phyloP scores from a whole-genome alignment of 805 yeast species.

The Lipomyces starkeyi region DNA sequence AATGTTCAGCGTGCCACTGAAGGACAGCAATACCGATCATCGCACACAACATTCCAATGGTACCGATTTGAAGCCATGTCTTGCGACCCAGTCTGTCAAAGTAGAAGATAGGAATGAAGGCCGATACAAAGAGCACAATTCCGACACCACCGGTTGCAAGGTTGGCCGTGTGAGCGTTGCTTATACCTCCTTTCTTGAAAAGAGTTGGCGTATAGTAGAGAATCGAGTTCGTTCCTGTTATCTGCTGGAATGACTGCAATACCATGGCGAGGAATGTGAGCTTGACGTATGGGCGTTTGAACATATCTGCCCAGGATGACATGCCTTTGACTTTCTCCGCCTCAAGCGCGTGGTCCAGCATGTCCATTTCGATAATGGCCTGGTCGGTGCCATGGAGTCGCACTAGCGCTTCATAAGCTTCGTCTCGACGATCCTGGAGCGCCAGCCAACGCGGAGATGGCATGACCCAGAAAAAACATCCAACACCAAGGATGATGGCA shows the following conservation, averaged over 20 bases:
- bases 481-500: conserved; percentile 53
- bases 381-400: conserved; percentile 8
- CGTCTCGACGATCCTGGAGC: conserved; percentile 59
- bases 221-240: conserved; percentile 54
- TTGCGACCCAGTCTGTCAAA: conserved; percentile 72
- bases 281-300: conserved; percentile 16
- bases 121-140: background rate
- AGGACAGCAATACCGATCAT: background rate
- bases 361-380: conserved; percentile 3
- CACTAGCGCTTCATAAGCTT: conserved; percentile 50
- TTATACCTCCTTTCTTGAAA: conserved; percentile 57
- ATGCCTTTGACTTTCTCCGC: background rate
- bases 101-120: conserved; percentile 57
- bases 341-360: background rate
- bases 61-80: conserved; percentile 53
- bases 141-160: conserved; percentile 53
- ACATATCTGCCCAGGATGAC: conserved; percentile 16
- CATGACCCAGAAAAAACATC: conserved; percentile 52
- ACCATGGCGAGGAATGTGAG: conserved; percentile 14
- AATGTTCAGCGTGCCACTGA: conserved; percentile 1
- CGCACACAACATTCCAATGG: conserved; percentile 2
- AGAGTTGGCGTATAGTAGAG: conserved; percentile 55
- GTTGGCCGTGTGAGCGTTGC: conserved; percentile 51
- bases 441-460: conserved; percentile 72
- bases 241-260: conserved; percentile 35